Evolutionary conservation across 768 basidiomycete genomes (phyloP), one percentile per base, ranked within the genome.

Genomic region (Leucogyrophana mollusca): DNA sequence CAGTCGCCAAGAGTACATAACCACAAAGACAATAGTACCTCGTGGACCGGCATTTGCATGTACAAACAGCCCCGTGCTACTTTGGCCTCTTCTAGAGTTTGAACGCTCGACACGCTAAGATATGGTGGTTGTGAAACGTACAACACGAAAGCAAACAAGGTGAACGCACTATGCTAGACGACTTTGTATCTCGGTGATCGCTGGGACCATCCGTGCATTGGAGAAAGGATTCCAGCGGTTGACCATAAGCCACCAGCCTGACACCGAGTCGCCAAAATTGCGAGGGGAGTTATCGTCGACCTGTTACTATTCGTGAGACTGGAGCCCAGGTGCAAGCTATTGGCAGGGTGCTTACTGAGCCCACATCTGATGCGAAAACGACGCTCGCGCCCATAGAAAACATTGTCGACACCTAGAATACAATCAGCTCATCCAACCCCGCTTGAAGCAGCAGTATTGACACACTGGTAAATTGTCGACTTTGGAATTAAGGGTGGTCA

Each of bases 31-130:
- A 17, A 16, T 58, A 73, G 51, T 56, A 90, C 90, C 69, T 90
- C 83, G 53, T 96, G 91, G 10, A 99, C 94, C 0, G 96, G 96
- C 87, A 98, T 90, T 49, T 82, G 80, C 66, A 96, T 84, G 60
- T 99, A 98, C 36, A 97, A 69, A 59, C 92, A 94, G 2, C 88
- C 90, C 8, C 86, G 87, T 3, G 86, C 78, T 5, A 81, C 79
- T 66, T 98, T 98, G n/a, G 93, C 94, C 52, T 95, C 94, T 64
- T 96, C 94, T 6, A 98, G 73, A 1, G 92, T 95, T 59, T 85
- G 90, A 24, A 97, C 94, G 53, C 91, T 93, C 55, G 96, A 95
- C 2, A 97, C 94, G 63, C 94, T 98, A 46, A 6, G 16, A 38
- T 9, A 27, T 40, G 27, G 20, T 22, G 45, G 16, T 34, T 30